A percentile compares a stretch with the other conserved stretches of the same genome.
Evolutionary conservation across 148 eudicot species (phyloP).

Genomic region (Fagopyrum esculentum): DNA sequence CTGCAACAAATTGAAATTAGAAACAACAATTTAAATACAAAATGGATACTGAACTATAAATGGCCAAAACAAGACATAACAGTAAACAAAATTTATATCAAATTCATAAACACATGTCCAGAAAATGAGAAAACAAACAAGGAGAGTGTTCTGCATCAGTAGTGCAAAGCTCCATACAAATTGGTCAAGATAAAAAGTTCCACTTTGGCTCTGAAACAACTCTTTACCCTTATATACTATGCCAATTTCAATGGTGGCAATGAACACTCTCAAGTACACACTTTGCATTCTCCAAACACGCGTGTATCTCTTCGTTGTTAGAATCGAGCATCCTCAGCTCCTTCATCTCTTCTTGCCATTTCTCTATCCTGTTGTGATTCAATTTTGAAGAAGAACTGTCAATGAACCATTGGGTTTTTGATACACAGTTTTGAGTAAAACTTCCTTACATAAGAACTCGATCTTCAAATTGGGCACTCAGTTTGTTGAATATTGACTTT

Average conservation of each 20-base stretch:
- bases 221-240: no score
- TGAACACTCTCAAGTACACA: conserved; percentile 58
- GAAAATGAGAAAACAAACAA: no score
- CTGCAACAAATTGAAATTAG: no score
- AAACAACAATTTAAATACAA: no score
- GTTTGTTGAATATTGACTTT: conserved; percentile 58
- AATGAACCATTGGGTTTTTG: conserved; percentile 8
- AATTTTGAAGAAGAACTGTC: conserved; percentile 13
- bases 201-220: no score
- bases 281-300: conserved; percentile 59
- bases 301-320: conserved; percentile 55
- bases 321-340: conserved; percentile 72
- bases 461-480: conserved; percentile 68
- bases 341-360: conserved; percentile 87
- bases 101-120: no score
- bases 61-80: no score
- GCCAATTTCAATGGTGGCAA: conserved; percentile 24
- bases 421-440: neutral
- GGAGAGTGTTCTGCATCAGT: no score
- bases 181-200: no score
- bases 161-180: no score
- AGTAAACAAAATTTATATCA: no score
- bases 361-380: conserved; percentile 50
- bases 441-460: conserved; percentile 45
- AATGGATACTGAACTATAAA: no score